Percentiles rank a stretch among this genome's conserved stretches.
Conservation (phyloP, 768 basidiomycete genomes). For the Termitomyces sp. region DNA sequence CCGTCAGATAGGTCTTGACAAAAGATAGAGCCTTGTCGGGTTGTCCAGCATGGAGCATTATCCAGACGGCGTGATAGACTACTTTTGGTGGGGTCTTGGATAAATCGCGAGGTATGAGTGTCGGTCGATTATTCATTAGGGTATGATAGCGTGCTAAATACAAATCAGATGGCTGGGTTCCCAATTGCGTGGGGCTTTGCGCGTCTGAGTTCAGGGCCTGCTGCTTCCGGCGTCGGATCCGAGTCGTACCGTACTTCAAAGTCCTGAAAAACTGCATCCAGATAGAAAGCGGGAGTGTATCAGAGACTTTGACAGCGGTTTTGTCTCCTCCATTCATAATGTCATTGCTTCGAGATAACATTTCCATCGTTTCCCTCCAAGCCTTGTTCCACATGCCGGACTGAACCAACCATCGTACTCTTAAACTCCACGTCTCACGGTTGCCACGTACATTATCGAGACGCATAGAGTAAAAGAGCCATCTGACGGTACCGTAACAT, state of each 20-base stretch:
- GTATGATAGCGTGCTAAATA: slow-evolving; percentile 26
- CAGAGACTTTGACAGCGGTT: slow-evolving; percentile 4
- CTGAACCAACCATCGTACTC: slow-evolving; percentile 51
- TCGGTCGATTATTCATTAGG: slow-evolving; percentile 38
- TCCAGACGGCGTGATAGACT: slow-evolving; percentile 38
- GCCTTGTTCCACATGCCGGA: slow-evolving; percentile 54
- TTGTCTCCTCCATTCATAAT: background rate
- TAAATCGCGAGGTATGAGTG: slow-evolving; percentile 27
- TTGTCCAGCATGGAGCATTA: slow-evolving; percentile 39
- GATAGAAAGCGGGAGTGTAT: slow-evolving; percentile 16
- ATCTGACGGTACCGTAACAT: slow-evolving; percentile 38
- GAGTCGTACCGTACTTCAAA: slow-evolving; percentile 29
- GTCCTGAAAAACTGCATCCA: slow-evolving; percentile 44
- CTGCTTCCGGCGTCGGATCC: slow-evolving; percentile 15
- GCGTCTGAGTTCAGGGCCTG: background rate
- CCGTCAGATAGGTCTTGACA: slow-evolving; percentile 42
- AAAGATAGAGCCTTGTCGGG: slow-evolving; percentile 35
- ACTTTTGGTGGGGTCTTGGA: slow-evolving; percentile 34
- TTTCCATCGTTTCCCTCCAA: slow-evolving; percentile 37
- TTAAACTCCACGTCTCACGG: slow-evolving; percentile 52
- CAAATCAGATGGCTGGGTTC: slow-evolving; percentile 1
- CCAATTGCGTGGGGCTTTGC: background rate
- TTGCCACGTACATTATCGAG: slow-evolving; percentile 35
- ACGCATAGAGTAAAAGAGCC: slow-evolving; percentile 45
- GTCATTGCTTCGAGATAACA: slow-evolving; percentile 12